phyloP scores from a whole-genome alignment of 495 filamentous ascomycete species.

The Sabuloglossum arenarium region DNA sequence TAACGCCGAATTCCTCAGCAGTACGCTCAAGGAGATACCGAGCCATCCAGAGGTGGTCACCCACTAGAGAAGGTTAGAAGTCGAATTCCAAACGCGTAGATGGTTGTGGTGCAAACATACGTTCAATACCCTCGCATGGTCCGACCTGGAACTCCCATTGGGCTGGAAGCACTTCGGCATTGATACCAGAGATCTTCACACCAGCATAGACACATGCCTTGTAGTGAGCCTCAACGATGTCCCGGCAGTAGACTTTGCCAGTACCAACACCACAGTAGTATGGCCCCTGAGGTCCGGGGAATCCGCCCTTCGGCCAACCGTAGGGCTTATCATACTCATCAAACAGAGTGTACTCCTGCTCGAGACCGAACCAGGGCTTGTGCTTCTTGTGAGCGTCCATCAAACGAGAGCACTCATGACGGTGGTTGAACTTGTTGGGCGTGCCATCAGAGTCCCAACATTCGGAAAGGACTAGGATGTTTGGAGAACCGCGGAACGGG shows the following conservation, averaged over 20 bases:
- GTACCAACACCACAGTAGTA: slow-evolving; percentile 99
- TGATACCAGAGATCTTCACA: slow-evolving; percentile 92
- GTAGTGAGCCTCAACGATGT: slow-evolving; percentile 97
- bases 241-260: slow-evolving; percentile 93
- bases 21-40: slow-evolving; percentile 93
- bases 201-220: slow-evolving; percentile 85
- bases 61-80: slow-evolving; percentile 33
- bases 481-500: slow-evolving; percentile 64
- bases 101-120: slow-evolving; percentile 22
- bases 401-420: slow-evolving; percentile 66
- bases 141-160: slow-evolving; percentile 99
- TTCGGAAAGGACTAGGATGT: slow-evolving; percentile 86
- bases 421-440: slow-evolving; percentile 98
- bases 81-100: not conserved
- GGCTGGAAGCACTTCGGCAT: slow-evolving; percentile 95
- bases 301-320: slow-evolving; percentile 91
- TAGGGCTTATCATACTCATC: slow-evolving; percentile 72
- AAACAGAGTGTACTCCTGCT: slow-evolving; percentile 94
- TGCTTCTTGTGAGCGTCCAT: slow-evolving; percentile 74
- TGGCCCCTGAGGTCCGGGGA: slow-evolving; percentile 88
- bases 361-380: slow-evolving; percentile 92
- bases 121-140: slow-evolving; percentile 74
- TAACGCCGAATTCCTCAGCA: slow-evolving; percentile 90
- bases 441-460: slow-evolving; percentile 92
- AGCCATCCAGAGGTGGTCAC: slow-evolving; percentile 94